phyloP scores from a whole-genome alignment of 768 basidiomycete species.

The Crassisporium funariophilum region DNA sequence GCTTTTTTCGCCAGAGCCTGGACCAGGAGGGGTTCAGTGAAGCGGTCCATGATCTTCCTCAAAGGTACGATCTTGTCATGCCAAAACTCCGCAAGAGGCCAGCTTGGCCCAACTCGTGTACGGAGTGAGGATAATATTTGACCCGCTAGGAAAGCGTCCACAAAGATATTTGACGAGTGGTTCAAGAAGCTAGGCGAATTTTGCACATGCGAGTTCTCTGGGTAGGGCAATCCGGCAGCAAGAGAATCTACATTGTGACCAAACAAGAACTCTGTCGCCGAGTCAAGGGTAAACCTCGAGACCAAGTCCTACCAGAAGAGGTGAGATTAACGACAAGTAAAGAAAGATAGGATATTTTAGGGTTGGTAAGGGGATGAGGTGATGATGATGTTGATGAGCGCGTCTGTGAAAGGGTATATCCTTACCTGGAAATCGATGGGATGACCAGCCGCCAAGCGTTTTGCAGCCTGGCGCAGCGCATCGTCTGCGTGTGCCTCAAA shows the following conservation, averaged over 20 bases:
- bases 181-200: constrained; percentile 12
- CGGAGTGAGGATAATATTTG: constrained; percentile 42
- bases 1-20: no score
- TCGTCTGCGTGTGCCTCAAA: constrained; percentile 10
- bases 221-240: constrained; percentile 50
- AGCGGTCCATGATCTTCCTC: constrained; percentile 44
- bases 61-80: constrained; percentile 39
- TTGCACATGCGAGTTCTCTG: constrained; percentile 21
- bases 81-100: constrained; percentile 57
- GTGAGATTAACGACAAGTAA: no score
- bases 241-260: constrained; percentile 53
- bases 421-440: not conserved
- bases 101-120: constrained; percentile 37
- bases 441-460: not conserved
- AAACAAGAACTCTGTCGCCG: constrained; percentile 62
- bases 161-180: constrained; percentile 38
- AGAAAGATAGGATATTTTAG: no score
- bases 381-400: no score
- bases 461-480: constrained; percentile 1
- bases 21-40: no score
- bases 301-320: constrained; percentile 49
- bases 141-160: constrained; percentile 48
- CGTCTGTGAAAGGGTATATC: no score
- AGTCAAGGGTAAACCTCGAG: constrained; percentile 59
- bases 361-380: no score